Percentiles rank a stretch among this genome's conserved stretches.
Conservation (phyloP, 2,329 filamentous ascomycete genomes). For the Epichloe bromicola region DNA sequence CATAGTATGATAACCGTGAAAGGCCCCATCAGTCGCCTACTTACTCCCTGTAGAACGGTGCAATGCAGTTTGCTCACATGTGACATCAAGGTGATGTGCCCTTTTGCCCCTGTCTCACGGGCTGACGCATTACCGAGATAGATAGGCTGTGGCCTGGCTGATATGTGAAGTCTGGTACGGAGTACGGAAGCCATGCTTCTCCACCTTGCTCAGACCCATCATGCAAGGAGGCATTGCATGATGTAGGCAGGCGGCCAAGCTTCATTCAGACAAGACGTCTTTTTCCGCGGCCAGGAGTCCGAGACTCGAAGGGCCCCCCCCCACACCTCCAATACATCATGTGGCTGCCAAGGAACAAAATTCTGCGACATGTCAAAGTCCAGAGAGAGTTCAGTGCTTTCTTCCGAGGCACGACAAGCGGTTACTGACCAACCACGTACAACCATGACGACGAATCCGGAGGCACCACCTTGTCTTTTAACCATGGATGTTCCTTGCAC, state of each 20-base stretch:
- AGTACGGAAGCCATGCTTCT: not conserved
- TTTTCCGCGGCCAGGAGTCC: not conserved
- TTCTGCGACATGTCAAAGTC: not conserved
- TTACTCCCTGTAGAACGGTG: not conserved
- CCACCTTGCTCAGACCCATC: not conserved
- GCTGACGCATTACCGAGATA: not conserved
- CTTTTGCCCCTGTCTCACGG: not conserved
- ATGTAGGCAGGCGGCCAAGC: not conserved
- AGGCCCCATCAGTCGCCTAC: not conserved
- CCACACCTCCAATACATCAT: not conserved
- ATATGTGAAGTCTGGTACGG: not conserved
- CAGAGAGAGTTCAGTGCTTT: too few species aligned
- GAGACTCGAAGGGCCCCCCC: not conserved
- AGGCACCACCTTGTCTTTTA: not conserved
- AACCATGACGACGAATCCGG: not conserved
- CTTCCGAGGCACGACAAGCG: too few species aligned
- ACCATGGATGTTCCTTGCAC: constrained; percentile 5
- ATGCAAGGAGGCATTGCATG: constrained; percentile 1
- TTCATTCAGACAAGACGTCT: not conserved
- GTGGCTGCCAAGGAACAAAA: not conserved
- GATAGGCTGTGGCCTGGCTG: not conserved
- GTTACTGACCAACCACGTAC: too few species aligned
- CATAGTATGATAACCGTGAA: not conserved
- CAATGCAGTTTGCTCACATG: not conserved
- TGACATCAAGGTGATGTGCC: not conserved